Evolutionary conservation across 1,284 basidiomycete species (phyloP).

Genomic region (Moesziomyces sp.): DNA sequence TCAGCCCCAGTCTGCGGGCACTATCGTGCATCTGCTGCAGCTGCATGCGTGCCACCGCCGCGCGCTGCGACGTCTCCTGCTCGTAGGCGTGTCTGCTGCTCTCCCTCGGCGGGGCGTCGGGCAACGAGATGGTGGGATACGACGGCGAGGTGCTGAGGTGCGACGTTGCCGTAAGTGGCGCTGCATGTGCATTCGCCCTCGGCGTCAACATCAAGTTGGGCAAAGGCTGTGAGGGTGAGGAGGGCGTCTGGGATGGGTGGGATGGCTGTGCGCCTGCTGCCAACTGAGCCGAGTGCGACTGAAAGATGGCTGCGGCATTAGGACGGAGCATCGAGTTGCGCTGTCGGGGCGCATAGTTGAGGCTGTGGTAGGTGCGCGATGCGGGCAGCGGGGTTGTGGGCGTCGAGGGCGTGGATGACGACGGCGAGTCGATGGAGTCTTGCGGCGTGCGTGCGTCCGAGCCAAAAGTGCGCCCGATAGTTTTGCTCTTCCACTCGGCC

Average conservation of each 20-base stretch:
- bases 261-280: slow-evolving; percentile 1
- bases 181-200: not conserved
- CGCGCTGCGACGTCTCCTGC: not conserved
- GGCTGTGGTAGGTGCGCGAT: slow-evolving; percentile 28
- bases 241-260: not conserved
- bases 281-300: slow-evolving; percentile 15
- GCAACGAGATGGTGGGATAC: slow-evolving; percentile 23
- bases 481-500: slow-evolving; percentile 22
- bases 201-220: too few species aligned
- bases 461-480: slow-evolving; percentile 10
- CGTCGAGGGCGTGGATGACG: slow-evolving; percentile 18
- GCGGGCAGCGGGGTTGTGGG: slow-evolving; percentile 7
- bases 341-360: slow-evolving; percentile 28
- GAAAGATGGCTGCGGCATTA: slow-evolving; percentile 18
- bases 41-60: slow-evolving; percentile 13
- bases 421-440: slow-evolving; percentile 1
- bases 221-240: not conserved
- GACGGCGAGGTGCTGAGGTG: slow-evolving; percentile 23
- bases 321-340: slow-evolving; percentile 20
- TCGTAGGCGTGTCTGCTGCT: slow-evolving; percentile 6
- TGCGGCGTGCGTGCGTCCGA: not conserved
- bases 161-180: slow-evolving; percentile 9
- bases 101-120: slow-evolving; percentile 6
- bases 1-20: slow-evolving; percentile 25
- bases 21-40: slow-evolving; percentile 29